Percentiles rank a stretch among this genome's conserved stretches.
phyloP scores from a whole-genome alignment of 1,139 yeast species.

The Entelexis paramagnoliae region DNA sequence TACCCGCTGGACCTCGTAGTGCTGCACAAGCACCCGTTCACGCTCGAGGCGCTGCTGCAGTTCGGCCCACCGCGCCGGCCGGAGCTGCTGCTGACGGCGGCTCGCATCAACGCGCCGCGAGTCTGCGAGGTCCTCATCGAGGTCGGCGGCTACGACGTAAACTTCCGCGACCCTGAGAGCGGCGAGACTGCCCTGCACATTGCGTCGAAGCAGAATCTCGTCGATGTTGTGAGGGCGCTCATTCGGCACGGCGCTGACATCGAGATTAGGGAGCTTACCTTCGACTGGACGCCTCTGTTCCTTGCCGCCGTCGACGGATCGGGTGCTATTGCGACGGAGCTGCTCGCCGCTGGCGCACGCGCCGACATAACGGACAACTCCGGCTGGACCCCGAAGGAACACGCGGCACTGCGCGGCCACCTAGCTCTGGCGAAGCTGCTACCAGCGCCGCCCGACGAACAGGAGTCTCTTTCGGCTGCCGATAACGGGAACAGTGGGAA shows the following conservation, averaged over 20 bases:
- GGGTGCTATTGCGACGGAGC: constrained; percentile 44
- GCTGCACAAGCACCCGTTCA: constrained; percentile 70
- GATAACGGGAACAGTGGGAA: neutral
- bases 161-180: constrained; percentile 30
- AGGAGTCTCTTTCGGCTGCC: neutral
- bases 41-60: constrained; percentile 45
- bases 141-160: constrained; percentile 51
- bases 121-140: constrained; percentile 46
- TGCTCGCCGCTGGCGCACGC: constrained; percentile 42
- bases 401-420: constrained; percentile 87
- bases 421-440: constrained; percentile 55
- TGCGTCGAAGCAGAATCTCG: constrained; percentile 57
- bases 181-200: constrained; percentile 75
- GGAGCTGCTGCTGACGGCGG: constrained; percentile 48
- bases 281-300: constrained; percentile 94
- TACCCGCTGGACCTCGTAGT: constrained; percentile 82
- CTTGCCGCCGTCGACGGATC: constrained; percentile 85
- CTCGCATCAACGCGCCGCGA: constrained; percentile 52
- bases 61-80: constrained; percentile 18
- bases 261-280: constrained; percentile 64
- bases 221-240: constrained; percentile 48
- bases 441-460: constrained; percentile 12
- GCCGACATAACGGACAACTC: constrained; percentile 60
- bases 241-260: constrained; percentile 50
- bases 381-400: constrained; percentile 97